Base-by-base conservation (phyloP, 1,284 basidiomycete species). In the Cryptococcus sp. region DNA sequence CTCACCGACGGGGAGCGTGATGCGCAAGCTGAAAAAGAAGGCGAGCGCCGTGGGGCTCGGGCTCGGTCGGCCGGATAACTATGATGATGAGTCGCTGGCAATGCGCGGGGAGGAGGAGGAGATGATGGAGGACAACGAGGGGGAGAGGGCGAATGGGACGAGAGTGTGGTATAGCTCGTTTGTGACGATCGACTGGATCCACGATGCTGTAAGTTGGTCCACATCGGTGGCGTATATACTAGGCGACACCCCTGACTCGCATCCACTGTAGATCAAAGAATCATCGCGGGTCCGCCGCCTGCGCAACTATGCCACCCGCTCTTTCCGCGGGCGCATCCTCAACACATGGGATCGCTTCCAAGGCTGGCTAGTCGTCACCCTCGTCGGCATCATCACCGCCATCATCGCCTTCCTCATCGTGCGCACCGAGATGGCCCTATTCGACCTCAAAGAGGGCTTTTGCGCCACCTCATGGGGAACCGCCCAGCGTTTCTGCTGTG, bases 391-490 rank as follows among this genome's bases (percentile, higher is more conserved):
- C 70, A 71, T 91, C 35, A 89, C 89, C 6, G 91, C 93, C 3
- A 57, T 92, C 49, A 80, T 90, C 38, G 95, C 95, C 0, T 97
- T 91, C 72, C 77, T 88, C 52, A 89, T 98, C 65, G 85, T 95
- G 40, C 85, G 89, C 33, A 82, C 84, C 55, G 95, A 98, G 71
- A 88, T 91, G 72, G 87, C 86, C 81, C 79, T 98, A n/a, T 98
- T 97, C 69, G 91, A 96, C 72, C 74, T 88, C 63, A 98, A 98
- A 76, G 89, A 92, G 54, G 95, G 95, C 0, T 91, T 89, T 73
- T 98, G 94, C 75, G 69, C 71, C 1, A 74, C 77, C 0, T 80
- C 81, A 2, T 89, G 87, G 86, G 87, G 83, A 77, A 86, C 83
- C 55, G 85, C 92, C 1, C 87, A 84, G 68, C 81, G 85, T 2